A percentile compares a stretch with the other conserved stretches of the same genome.
Conservation (phyloP, 1,284 basidiomycete genomes). For the Microstroma glucosiphilum region DNA sequence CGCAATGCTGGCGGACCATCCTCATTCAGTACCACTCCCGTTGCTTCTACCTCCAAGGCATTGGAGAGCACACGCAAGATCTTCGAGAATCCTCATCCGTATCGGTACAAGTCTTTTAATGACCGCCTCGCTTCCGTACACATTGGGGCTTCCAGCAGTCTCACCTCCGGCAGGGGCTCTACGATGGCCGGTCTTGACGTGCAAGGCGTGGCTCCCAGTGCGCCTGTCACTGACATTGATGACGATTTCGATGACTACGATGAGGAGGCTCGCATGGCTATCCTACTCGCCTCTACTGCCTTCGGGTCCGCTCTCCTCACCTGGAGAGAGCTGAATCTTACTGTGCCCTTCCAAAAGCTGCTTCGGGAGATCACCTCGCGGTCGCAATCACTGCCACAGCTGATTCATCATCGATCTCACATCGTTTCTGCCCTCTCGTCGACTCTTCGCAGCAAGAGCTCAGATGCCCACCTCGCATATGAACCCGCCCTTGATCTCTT, state of each 20-base stretch:
- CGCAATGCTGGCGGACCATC: not conserved
- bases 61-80: slow-evolving; percentile 8
- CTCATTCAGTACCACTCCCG: not conserved
- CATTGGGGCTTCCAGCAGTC: slow-evolving; percentile 31
- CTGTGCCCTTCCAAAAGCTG: slow-evolving; percentile 39
- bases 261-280: slow-evolving; percentile 14
- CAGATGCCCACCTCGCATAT: slow-evolving; percentile 35
- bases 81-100: slow-evolving; percentile 17
- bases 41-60: slow-evolving; percentile 11
- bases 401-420: slow-evolving; percentile 40
- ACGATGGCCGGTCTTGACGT: slow-evolving; percentile 34
- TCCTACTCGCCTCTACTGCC: slow-evolving; percentile 30
- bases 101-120: slow-evolving; percentile 48
- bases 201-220: slow-evolving; percentile 16
- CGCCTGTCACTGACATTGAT: slow-evolving; percentile 4
- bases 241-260: slow-evolving; percentile 20
- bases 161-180: slow-evolving; percentile 24
- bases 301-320: slow-evolving; percentile 36
- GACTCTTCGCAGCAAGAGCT: slow-evolving; percentile 16
- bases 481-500: slow-evolving; percentile 46
- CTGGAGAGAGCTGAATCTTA: slow-evolving; percentile 48
- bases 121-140: slow-evolving; percentile 45
- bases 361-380: slow-evolving; percentile 25
- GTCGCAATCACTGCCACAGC: slow-evolving; percentile 38
- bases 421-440: slow-evolving; percentile 24